Base-by-base conservation (phyloP, 2,329 filamentous ascomycete species). In the Curvularia sp. region DNA sequence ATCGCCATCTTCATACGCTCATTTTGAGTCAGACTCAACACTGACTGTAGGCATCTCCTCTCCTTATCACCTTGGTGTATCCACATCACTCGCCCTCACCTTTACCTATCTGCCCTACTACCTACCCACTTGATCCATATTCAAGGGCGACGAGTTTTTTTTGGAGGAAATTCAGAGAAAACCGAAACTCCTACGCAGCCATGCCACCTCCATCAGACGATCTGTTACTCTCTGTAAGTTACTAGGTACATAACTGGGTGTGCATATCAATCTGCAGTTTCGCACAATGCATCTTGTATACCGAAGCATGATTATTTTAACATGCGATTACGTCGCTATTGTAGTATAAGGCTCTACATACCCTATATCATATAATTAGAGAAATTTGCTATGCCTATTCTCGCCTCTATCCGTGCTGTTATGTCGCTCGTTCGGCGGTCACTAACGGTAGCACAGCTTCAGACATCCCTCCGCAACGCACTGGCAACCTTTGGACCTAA, bases 401-500 rank as follows among this genome's bases (percentile, higher is more conserved):
- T 24, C 46, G 7, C 35, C n/a, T 49, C 15, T 6, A n/a, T 38
- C 15, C 15, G 15, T 38, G 13, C 15, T 38, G 4, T 5, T 22
- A 4, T 12, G 26, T 35, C 44, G 8, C 15, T 35, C 8, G 15
- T 8, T 13, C 39, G 6, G 15, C 22, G 38, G 24, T 18, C 2
- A 52, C 35, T 56, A 52, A 64, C n/a, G 43, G 1, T 22, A 4
- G 3, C 24, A 38, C 42, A 77, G 75, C 67, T 77, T 7, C 64
- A 76, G 49, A 68, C 70, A 5, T 76, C 73, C 6, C 67, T 77
- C 22, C 75, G 73, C 56, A 77, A 77, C 38, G 65, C 71, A 9
- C 65, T 70, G 6, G 53, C 71, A 10, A 76, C 75, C 1, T 76
- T 77, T 53, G 74, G 75, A 5, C 53, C 65, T 1, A 12, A 61